Percentiles rank a stretch among this genome's conserved stretches.
Conservation (phyloP, 495 filamentous ascomycete species). For the Diplogelasinospora grovesii region DNA sequence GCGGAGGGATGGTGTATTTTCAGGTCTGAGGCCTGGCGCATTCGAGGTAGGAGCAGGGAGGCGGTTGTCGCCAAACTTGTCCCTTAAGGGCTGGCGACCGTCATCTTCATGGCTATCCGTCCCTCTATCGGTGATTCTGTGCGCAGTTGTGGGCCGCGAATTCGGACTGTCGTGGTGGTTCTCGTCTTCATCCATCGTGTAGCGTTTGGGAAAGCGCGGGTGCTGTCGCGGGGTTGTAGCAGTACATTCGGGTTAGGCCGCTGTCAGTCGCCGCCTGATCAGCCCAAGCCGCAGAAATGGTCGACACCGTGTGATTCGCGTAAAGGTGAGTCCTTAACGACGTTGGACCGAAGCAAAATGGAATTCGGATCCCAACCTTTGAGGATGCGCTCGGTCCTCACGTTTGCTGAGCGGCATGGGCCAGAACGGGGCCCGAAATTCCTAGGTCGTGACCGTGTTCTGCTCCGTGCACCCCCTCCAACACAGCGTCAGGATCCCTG, state of each 20-base stretch:
- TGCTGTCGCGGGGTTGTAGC: slow-evolving; percentile 1
- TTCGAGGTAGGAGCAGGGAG: slow-evolving; percentile 7
- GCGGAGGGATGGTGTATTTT: slow-evolving; percentile 22
- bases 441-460: slow-evolving; percentile 6
- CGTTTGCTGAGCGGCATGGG: background rate
- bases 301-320: too few relatives aligned
- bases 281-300: background rate
- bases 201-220: background rate
- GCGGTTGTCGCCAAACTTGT: slow-evolving; percentile 9
- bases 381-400: slow-evolving; percentile 5
- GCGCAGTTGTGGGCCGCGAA: slow-evolving; percentile 18
- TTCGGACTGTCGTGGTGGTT: slow-evolving; percentile 10
- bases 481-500: too few relatives aligned
- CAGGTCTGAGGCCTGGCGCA: slow-evolving; percentile 11
- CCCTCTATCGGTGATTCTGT: slow-evolving; percentile 3
- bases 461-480: slow-evolving; percentile 11
- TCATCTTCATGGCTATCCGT: slow-evolving; percentile 1
- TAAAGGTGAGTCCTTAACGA: background rate
- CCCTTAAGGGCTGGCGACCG: slow-evolving; percentile 1
- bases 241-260: background rate
- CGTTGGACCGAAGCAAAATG: background rate
- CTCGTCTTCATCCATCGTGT: slow-evolving; percentile 16
- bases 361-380: background rate
- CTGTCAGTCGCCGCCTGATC: slow-evolving; percentile 1
- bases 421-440: slow-evolving; percentile 5